These are phyloP conservation scores for Fistulinella prunicolor DNA, from an alignment of 768 basidiomycete species.

Conservation along the genomic window DNA sequence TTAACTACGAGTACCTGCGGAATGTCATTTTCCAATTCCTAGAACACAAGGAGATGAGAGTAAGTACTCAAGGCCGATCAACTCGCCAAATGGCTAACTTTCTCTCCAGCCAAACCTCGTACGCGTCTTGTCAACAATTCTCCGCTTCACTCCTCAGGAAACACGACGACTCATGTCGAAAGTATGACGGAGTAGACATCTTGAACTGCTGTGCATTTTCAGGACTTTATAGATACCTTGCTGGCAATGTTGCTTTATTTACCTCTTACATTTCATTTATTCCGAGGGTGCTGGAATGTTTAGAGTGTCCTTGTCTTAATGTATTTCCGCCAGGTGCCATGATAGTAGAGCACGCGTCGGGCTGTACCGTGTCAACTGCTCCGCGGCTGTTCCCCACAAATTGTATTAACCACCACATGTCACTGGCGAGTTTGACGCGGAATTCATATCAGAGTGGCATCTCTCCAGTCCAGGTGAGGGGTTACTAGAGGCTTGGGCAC, in stretches of 20 bases:
- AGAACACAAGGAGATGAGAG: conserved; percentile 98
- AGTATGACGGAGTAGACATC: conserved; percentile 43
- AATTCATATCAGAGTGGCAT: conserved; percentile 74
- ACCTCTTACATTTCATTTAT: too few relatives aligned
- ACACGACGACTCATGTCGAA: conserved; percentile 86
- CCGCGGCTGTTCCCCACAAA: too few relatives aligned
- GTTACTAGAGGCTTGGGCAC: neutral
- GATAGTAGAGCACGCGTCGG: too few relatives aligned
- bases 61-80: conserved; percentile 38
- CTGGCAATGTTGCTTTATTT: too few relatives aligned
- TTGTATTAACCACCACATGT: conserved; percentile 41
- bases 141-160: conserved; percentile 95
- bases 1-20: conserved; percentile 93
- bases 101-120: conserved; percentile 75
- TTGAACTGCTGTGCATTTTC: neutral
- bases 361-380: too few relatives aligned
- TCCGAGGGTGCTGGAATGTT: too few relatives aligned
- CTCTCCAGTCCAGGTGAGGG: conserved; percentile 57
- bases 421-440: conserved; percentile 63
- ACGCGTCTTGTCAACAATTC: conserved; percentile 85
- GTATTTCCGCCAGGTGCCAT: too few relatives aligned
- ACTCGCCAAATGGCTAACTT: conserved; percentile 2
- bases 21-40: conserved; percentile 97
- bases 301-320: too few relatives aligned
- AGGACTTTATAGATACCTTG: conserved; percentile 3